Evolutionary conservation across 2,329 filamentous ascomycete species (phyloP), one percentile per base, ranked within the genome.

Genomic region (Metarhizium sp.): DNA sequence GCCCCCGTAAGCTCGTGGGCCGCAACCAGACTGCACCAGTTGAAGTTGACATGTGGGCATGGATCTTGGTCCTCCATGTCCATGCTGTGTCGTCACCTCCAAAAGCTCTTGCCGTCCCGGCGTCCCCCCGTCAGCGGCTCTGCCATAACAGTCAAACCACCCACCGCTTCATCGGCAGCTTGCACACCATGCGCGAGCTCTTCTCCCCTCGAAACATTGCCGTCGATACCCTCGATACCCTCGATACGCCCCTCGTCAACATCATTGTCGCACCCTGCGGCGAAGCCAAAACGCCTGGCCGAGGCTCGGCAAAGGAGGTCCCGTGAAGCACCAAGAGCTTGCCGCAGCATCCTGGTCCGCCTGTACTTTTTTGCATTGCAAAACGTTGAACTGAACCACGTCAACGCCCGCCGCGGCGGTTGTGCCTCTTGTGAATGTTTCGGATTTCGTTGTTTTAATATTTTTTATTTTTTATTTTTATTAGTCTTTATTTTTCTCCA

Each of bases 321-420:
- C 36, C 52, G 49, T 43, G 36, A 25, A 52, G 43, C 20, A 47
- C 53, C 4, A 46, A 13, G 42, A 57, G 55, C 49, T 54, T 40
- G 47, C 40, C 40, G 40, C 55, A 48, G 45, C 47, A 57, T 54
- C 52, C 49, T 36, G 38, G 51, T 40, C 18, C 38, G 45, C 20
- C 34, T 20, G 32, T 30, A 11, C 45, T 46, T 18, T 38, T 40
- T 42, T 14, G 38, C 51, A 47, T 20, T 45, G n/a, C 42, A 20
- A 45, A 56, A 25, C 25, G 4, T 25, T 25, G 25, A 25, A 29
- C 16, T 25, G 25, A 25, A 29, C 16, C 20, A 49, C 46, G n/a
- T 53, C 51, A 16, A 49, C 38, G 6, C 32, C n/a, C 25, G 14
- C 32, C 38, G 14, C 11, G 10, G 11, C 14, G n/a, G 6, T 16